Percentiles rank a stretch among this genome's conserved stretches.
phyloP scores from a whole-genome alignment of 2,329 filamentous ascomycete species.

The Nothopassalora personata region DNA sequence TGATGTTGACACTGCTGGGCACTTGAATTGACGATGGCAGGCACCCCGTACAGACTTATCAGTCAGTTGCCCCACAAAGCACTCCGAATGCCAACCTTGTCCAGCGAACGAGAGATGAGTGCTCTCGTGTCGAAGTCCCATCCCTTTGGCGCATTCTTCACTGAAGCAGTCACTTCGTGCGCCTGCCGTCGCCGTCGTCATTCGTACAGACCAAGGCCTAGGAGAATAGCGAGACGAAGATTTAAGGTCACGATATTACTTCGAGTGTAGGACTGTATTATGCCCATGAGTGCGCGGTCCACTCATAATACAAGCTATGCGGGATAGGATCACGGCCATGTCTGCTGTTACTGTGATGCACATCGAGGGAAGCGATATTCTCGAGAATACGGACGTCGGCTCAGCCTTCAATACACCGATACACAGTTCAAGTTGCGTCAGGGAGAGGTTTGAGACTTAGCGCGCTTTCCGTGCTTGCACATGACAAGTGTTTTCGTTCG shows the following conservation, averaged over 20 bases:
- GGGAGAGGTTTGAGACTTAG: too few species aligned
- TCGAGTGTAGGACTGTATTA: background rate
- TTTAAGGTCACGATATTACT: background rate
- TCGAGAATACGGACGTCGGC: too few species aligned
- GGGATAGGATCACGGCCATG: too few species aligned
- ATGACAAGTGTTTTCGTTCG: too few species aligned
- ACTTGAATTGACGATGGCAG: background rate
- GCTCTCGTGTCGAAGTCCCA: background rate
- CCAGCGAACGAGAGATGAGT: background rate
- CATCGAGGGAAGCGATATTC: too few species aligned
- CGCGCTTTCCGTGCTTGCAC: too few species aligned
- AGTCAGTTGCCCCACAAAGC: background rate
- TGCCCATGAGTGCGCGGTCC: too few species aligned
- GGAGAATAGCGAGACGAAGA: background rate
- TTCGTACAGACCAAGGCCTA: background rate
- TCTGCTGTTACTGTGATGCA: too few species aligned
- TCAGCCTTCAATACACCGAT: too few species aligned
- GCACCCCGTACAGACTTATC: background rate
- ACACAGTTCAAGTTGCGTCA: too few species aligned
- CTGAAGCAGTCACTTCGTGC: background rate
- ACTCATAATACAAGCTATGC: too few species aligned
- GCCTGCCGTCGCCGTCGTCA: background rate
- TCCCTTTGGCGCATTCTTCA: background rate
- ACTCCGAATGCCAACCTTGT: background rate
- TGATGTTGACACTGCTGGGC: background rate